A percentile compares a stretch with the other conserved stretches of the same genome.
phyloP scores from a whole-genome alignment of 768 basidiomycete species.

The Psilocybe cyanescens region DNA sequence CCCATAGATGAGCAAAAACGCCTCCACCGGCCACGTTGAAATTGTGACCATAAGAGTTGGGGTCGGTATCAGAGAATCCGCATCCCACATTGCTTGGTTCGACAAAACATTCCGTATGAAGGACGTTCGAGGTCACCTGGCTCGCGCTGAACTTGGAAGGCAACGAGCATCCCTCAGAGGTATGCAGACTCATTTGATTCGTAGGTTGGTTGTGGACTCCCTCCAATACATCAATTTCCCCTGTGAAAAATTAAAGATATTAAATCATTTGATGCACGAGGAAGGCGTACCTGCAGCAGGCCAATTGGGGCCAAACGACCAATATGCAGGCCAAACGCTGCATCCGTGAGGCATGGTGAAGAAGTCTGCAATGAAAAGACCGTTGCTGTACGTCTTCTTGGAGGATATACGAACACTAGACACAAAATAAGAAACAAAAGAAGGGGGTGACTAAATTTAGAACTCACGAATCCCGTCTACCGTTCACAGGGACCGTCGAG shows the following conservation, averaged over 20 bases:
- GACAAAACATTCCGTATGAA: constrained; percentile 43
- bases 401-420: constrained; percentile 70
- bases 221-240: constrained; percentile 80
- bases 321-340: constrained; percentile 62
- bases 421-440: constrained; percentile 6
- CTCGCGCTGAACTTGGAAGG: constrained; percentile 26
- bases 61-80: constrained; percentile 45
- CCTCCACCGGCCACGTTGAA: constrained; percentile 54
- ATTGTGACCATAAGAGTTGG: constrained; percentile 41
- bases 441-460: constrained; percentile 5
- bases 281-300: constrained; percentile 42
- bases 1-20: constrained; percentile 62
- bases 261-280: neutral
- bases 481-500: constrained; percentile 49
- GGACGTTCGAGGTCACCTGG: constrained; percentile 29
- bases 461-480: constrained; percentile 58
- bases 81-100: constrained; percentile 50
- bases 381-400: constrained; percentile 62
- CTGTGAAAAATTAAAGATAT: constrained; percentile 19
- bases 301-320: constrained; percentile 57
- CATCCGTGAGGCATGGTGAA: constrained; percentile 74
- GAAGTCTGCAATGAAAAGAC: constrained; percentile 79
- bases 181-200: constrained; percentile 75
- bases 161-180: constrained; percentile 40
- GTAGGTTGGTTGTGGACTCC: constrained; percentile 61